Base-by-base conservation (phyloP, 352 stramenopile species). In the Globisporangium iwayamae region DNA sequence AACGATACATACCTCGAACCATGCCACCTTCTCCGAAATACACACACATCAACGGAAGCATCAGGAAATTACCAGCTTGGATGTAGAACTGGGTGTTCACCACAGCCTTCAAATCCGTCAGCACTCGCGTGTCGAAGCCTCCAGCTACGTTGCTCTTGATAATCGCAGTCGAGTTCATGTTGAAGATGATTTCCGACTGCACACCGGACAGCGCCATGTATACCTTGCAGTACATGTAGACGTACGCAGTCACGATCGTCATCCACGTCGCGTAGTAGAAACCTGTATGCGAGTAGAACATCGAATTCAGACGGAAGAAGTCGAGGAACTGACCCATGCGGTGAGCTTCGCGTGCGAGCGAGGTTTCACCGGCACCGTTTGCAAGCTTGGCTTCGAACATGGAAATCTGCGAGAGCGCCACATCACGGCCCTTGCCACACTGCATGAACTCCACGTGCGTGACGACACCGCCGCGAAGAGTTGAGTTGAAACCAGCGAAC, bases 171-270 rank as follows among this genome's bases (percentile, higher is more conserved):
- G 72, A 72, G 67, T 90, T 88, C 83, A 91, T 91, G 43, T 62
- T 58, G 56, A 76, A 83, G 20, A 91, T 73, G 63, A 91, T 85
- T 22, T 90, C 71, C 43, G 76, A 60, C 63, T 91, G 83, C 5
- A 89, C 79, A 66, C 83, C 83, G 11, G 78, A 68, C 20, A 92
- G 59, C 16, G 79, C 81, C 32, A 91, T 65, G 68, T 92, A 92
- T 53, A 92, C 79, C 68, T 92, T 92, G 65, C 75, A 76, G 69
- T 91, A 92, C 79, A 92, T 92, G 73, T 90, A 92, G 52, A 92
- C 80, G 56, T 85, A 92, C 5, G 81, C 81, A n/a, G 81, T 90
- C 28, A 92, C 81, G 63, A 92, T 90, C 4, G 80, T 89, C 79
- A 92, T 88, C 81, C 81, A 91, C 41, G 83, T 92, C 14, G 81